Conservation (phyloP, 2,329 filamentous ascomycete species). For the Penicillium crustosum region DNA sequence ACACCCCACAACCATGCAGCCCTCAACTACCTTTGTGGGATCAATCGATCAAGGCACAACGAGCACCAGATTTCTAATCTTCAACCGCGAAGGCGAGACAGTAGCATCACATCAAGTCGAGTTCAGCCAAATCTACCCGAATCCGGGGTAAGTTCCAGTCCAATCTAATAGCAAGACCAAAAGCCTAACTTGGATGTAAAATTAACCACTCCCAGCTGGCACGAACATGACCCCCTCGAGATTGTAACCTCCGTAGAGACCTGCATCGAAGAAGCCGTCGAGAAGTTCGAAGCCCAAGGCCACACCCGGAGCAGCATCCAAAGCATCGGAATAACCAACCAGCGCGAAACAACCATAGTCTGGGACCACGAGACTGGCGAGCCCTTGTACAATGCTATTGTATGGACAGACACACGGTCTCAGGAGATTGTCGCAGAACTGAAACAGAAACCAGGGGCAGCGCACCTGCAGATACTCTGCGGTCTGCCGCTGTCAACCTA, state of each 20-base stretch:
- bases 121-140: slow-evolving; percentile 78
- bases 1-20: slow-evolving; percentile 21
- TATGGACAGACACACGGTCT: slow-evolving; percentile 86
- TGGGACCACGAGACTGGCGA: slow-evolving; percentile 81
- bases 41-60: slow-evolving; percentile 91
- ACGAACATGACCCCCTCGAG: slow-evolving; percentile 80
- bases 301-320: slow-evolving; percentile 65
- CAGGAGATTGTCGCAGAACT: slow-evolving; percentile 72
- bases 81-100: slow-evolving; percentile 73
- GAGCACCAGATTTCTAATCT: slow-evolving; percentile 84
- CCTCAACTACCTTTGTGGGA: slow-evolving; percentile 62
- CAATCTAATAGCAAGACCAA: background rate
- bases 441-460: slow-evolving; percentile 64
- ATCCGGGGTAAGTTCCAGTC: slow-evolving; percentile 69
- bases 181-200: background rate
- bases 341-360: slow-evolving; percentile 82
- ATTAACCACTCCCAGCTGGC: slow-evolving; percentile 62
- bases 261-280: slow-evolving; percentile 73
- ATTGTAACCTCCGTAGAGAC: slow-evolving; percentile 71
- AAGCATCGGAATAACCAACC: slow-evolving; percentile 82
- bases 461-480: slow-evolving; percentile 66
- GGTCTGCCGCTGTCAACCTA: slow-evolving; percentile 85
- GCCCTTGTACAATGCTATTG: slow-evolving; percentile 78
- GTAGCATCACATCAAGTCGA: slow-evolving; percentile 83
- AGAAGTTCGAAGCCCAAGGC: slow-evolving; percentile 66